These are phyloP conservation scores for Epithele typhae DNA, from an alignment of 768 basidiomycete species.

Conservation along the genomic window DNA sequence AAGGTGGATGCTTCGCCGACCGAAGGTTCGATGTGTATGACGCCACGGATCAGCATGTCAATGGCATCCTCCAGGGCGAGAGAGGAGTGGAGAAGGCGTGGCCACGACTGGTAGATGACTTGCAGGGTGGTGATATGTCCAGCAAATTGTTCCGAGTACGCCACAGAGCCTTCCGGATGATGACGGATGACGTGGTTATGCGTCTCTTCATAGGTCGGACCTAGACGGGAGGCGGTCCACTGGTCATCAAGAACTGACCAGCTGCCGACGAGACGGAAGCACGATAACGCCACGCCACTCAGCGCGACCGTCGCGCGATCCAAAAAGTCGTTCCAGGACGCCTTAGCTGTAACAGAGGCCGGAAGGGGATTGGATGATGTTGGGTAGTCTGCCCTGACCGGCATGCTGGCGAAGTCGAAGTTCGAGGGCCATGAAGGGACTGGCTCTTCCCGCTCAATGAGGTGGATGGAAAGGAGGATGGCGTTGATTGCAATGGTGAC, in stretches of 20 bases:
- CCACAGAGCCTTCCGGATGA: constrained; percentile 59
- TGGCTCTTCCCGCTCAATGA: constrained; percentile 65
- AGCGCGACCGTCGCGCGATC: constrained; percentile 59
- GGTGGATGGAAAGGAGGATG: constrained; percentile 63
- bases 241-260: constrained; percentile 88
- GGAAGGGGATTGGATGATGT: constrained; percentile 64
- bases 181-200: constrained; percentile 64
- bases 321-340: constrained; percentile 69
- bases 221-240: constrained; percentile 61
- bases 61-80: constrained; percentile 56
- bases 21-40: constrained; percentile 80
- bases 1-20: constrained; percentile 64
- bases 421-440: constrained; percentile 78
- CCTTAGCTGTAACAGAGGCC: constrained; percentile 48
- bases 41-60: constrained; percentile 75
- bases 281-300: constrained; percentile 51
- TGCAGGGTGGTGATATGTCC: constrained; percentile 70
- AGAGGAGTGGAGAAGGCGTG: constrained; percentile 64
- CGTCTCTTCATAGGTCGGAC: constrained; percentile 62
- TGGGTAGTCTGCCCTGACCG: constrained; percentile 62
- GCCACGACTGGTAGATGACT: constrained; percentile 80
- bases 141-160: constrained; percentile 57
- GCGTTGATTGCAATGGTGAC: constrained; percentile 75
- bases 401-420: constrained; percentile 55
- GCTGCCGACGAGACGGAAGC: constrained; percentile 59